Evolutionary conservation across 2,329 filamentous ascomycete species (phyloP), one percentile per base, ranked within the genome.

Genomic region (Didymella glomerata): DNA sequence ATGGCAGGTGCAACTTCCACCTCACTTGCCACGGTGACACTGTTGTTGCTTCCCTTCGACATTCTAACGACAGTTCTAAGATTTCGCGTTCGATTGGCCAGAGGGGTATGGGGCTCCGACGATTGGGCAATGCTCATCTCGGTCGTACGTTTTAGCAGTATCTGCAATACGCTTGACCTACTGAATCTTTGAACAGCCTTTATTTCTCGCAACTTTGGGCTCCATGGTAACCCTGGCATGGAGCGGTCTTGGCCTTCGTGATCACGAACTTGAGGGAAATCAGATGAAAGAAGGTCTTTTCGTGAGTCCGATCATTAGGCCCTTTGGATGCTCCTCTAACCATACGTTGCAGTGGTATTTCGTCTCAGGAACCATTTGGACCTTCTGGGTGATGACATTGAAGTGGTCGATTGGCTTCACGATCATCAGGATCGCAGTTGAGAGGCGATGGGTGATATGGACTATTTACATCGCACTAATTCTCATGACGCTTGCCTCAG

Each of bases 41-140:
- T 36, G 18, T 11, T 36, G 10, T n/a, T 36, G 11, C 20, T 36
- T 13, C 30, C 45, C 16, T 48, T 48, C 45, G 30, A 48, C 24
- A 8, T 48, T 14, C 11, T 48, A 4, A 36, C 30, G 7, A 34
- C 13, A 10, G 13, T 36, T 9, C 20, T 48, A 11, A n/a, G n/a
- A 18, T 48, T 36, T 20, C 45, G 30, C 4, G 28, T 34, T 22
- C 18, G 45, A 18, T 20, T 48, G 13, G 45, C 28, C 4, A 22
- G 45, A 11, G 9, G 28, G 24, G 45, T 25, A 25, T 48, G 18
- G 28, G 28, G 18, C 4, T 48, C 45, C 9, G 30, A 48, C 28
- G 45, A 36, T 25, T 48, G 30, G 45, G 45, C 28, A n/a, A 48
- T 48, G 45, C 18, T 48, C 20, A 24, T 48, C 18, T 36, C 30